Evolutionary conservation across 2,329 filamentous ascomycete genomes (phyloP), one percentile per base, ranked within the genome.

Genomic region (Ophiostoma ips): DNA sequence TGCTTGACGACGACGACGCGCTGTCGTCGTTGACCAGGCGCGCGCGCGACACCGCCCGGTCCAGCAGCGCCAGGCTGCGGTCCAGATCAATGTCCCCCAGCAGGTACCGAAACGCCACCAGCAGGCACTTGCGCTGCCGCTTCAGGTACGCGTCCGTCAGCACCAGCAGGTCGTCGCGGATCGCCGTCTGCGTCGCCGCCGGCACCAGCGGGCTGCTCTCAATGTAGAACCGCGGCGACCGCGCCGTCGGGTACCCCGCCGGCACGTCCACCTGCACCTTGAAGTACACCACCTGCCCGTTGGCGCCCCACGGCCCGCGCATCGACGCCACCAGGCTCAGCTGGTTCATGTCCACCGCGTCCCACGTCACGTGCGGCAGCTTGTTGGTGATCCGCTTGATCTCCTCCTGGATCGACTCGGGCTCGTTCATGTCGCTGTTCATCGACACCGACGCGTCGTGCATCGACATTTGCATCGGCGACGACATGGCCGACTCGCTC

Each of bases 141-240:
- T 72, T 68, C 31, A 79, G 60, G 54, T 77, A 81, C 47, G 73
- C 71, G 8, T 66, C 63, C 1, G 73, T 73, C 3, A 83, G 69
- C 55, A 77, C 68, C 8, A 75, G 70, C 13, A 82, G 66, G 57
- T 81, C 77, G 34, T 65, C 63, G 46, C 73, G 71, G 19, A 82
- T 65, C 53, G 66, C 71, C 34, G 66, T 68, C 53, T 79, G 72
- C 0, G 69, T 75, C 31, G 72, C 68, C 18, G 74, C 70, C 5
- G 77, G 64, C 72, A 83, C 78, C 51, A 81, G 73, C 0, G 77
- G 75, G 2, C 75, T 79, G 58, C 76, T 80, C 52, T 79, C 77
- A 44, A 83, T 68, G 24, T 65, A 63, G 55, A 83, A 82, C n/a
- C 63, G 73, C 2, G 79, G 79, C 0, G 75, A 67, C 55, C 70